These are phyloP conservation scores for Echites panduratus DNA, from an alignment of 257 asterid genomes.

Conservation along the genomic window DNA sequence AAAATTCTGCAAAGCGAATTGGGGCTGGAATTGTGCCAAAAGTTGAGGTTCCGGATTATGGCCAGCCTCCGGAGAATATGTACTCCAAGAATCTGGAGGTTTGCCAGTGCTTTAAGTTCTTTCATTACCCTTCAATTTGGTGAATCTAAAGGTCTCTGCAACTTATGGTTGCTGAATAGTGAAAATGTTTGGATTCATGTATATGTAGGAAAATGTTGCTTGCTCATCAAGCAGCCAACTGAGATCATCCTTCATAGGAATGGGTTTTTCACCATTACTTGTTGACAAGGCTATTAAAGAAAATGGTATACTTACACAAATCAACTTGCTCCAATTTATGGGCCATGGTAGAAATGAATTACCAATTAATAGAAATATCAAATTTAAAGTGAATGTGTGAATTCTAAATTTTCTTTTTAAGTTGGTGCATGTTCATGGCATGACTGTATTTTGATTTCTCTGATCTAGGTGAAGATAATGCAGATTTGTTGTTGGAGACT, in stretches of 20 bases:
- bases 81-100: slow-evolving; percentile 35
- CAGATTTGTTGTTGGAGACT: slow-evolving; percentile 67
- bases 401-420: neutral
- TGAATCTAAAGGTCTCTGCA: neutral
- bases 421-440: neutral
- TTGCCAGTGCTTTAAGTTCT: slow-evolving; percentile 8
- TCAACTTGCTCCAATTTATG: neutral
- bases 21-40: slow-evolving; percentile 44
- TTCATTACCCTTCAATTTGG: neutral
- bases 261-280: slow-evolving; percentile 76
- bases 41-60: slow-evolving; percentile 43
- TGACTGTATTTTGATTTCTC: neutral
- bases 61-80: slow-evolving; percentile 27
- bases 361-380: slow-evolving; percentile 9
- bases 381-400: slow-evolving; percentile 3
- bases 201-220: slow-evolving; percentile 50
- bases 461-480: slow-evolving; percentile 56
- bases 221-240: slow-evolving; percentile 66
- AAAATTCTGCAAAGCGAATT: slow-evolving; percentile 31
- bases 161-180: slow-evolving; percentile 5
- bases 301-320: slow-evolving; percentile 38
- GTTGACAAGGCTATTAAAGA: slow-evolving; percentile 75
- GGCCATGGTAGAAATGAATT: slow-evolving; percentile 9
- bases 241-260: slow-evolving; percentile 68
- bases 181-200: slow-evolving; percentile 13